Base-by-base conservation (phyloP, 768 basidiomycete genomes). In the Lanmaoa rubissima region DNA sequence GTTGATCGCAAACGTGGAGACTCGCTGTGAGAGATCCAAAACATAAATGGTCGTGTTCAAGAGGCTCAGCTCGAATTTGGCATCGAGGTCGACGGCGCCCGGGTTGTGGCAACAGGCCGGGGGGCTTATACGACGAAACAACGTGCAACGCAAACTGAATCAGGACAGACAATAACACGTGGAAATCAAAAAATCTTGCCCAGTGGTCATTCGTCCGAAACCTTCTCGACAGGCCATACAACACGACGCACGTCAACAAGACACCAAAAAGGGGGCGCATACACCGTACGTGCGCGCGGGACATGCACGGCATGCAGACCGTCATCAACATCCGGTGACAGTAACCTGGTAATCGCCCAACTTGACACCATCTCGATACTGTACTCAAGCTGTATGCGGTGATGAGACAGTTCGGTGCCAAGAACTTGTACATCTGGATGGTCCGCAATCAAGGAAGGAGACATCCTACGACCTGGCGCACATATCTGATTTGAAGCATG, bases 401-500 rank as follows among this genome's bases (percentile, higher is more conserved):
- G 73, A 98, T 99, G 42, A 99, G 78, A 68, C 96, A 98, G 70
- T 98, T 99, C 53, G 98, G 76, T 1, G 96, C 97, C 36, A 99
- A 79, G 63, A 99, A 98, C 79, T 98, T 97, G 85, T 98, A 99
- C 96, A 98, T 99, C 75, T 98, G 97, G 51, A 96, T 90, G 4
- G 97, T 99, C 2, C 28, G 4, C 26, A 28, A 31, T 10, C 26
- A 3, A 6, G 6, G 28, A 28, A 28, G 28, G 4, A 28, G 28
- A 28, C 28, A 28, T 5, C 28, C 28, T 28, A 28, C 4, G 28
- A 28, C 6, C 28, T 28, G 4, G 28, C 4, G 2, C 28, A 28
- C 28, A 28, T 28, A 28, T 28, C 28, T 28, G 28, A 5, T 28
- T 4, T 28, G 28, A 28, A 28, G 5, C 2, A 5, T 28, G 28